Evolutionary conservation across 192 early-diverging fungal species (phyloP), one percentile per base, ranked within the genome.

Genomic region (Phlyctochytrium planicorne): DNA sequence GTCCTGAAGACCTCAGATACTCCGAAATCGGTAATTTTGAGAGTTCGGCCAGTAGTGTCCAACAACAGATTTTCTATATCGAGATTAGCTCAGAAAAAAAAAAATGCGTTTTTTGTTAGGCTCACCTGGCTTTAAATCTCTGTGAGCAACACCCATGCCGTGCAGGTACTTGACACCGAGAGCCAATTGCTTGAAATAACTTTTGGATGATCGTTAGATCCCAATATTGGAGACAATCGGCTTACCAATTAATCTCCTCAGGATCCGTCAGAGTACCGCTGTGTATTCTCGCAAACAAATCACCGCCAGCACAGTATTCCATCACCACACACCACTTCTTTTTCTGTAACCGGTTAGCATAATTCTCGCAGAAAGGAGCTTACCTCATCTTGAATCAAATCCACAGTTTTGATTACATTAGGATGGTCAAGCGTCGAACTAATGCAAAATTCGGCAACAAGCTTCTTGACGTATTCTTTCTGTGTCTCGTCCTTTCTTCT

Each of bases 1-100:
- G 89, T 90, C 64, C 90, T 84, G 80, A 98, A 97, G 3, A 98
- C 97, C 72, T 94, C 93, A 1, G 92, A 91, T 14, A 97, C 94
- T 53, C 97, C 97, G 86, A 98, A 98, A 83, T 98, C 96, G 6
- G 96, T 94, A 74, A 98, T 94, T 76, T 98, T 98, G 63, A 98
- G 70, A n/a, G 78, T 81, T n/a, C 84, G 87, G 66, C 89, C 88
- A 25, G 72, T 52, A 2, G 77, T 80, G 66, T 93, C 91, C 68
- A 98, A 76, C 17, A 98, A 79, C 32, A 97, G 63, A 78, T 98
- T 98, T 77, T 98, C 93, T 32, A 90, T n/a, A n/a, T 14, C 2
- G 63, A 66, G 12, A 14, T 50, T 14, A 50, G 1, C 1, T n/a
- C n/a, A n/a, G n/a, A n/a, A n/a, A n/a, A n/a, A n/a, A n/a, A n/a